Evolutionary conservation across 23 red algal species (phyloP), one percentile per base, ranked within the genome.

Genomic region (Gracilaria domingensis): DNA sequence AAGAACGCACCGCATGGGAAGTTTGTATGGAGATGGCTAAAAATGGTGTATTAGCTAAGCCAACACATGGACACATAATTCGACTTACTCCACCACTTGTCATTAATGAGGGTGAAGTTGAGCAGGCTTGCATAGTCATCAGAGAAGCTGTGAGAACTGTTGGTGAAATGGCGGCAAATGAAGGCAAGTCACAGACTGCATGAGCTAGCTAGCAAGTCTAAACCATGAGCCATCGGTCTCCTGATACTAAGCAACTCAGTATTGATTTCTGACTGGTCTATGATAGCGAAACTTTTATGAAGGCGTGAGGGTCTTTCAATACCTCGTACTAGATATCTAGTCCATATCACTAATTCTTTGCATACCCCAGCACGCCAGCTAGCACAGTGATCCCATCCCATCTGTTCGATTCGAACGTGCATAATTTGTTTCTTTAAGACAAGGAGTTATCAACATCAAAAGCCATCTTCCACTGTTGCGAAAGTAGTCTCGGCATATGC

Each of bases 31-130:
- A 80, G 67, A 77, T 99, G 78, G 93, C 89, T 25, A 75, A 88
- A 42, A 91, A 91, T 71, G 97, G 97, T 8, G 81, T 99, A 39
- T 71, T 99, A 32, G 87, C 88, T 17, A 99, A 99, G 74, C 91
- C 91, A 33, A 99, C 97, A 13, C 97, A 99, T 81, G 97, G 93
- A 8, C 71, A 96, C 58, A 92, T 91, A 12, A 95, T 99, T 79
- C 88, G 97, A 23, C 78, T 99, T 25, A 91, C 97, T 13, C 97
- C 97, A 18, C 97, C 97, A 74, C 81, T 99, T 56, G 87, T 96
- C 17, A 96, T 99, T 33, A 90, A 86, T 39, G 78, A 93, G 20
- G 91, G 82, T 12, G 89, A 99, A 57, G 64, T 99, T 24, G 87
- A 95, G 75, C 89, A 92, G n/a, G 66, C 80, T 25, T 76, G 78